Evolutionary conservation across 1,284 basidiomycete species (phyloP).

Genomic region (Ceratobasidium sp.): DNA sequence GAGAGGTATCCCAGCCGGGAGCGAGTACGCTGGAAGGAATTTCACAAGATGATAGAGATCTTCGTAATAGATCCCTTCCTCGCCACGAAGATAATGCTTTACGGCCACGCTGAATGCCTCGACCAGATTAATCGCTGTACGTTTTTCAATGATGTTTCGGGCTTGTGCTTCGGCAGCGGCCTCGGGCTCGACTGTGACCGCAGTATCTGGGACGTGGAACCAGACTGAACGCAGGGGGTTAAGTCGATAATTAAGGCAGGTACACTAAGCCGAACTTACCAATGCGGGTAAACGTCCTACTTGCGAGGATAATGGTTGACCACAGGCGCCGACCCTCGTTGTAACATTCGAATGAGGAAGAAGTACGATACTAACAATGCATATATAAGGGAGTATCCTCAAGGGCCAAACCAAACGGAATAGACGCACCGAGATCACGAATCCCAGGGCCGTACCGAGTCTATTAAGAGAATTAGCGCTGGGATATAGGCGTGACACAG

Average conservation of each 20-base stretch:
- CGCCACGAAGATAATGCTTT: slow-evolving; percentile 71
- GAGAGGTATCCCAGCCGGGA: slow-evolving; percentile 62
- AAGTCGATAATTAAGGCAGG: slow-evolving; percentile 69
- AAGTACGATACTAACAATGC: slow-evolving; percentile 66
- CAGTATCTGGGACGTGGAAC: slow-evolving; percentile 70
- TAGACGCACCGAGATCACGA: slow-evolving; percentile 64
- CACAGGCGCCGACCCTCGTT: slow-evolving; percentile 78
- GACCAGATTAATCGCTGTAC: slow-evolving; percentile 70
- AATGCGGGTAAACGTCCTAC: slow-evolving; percentile 65
- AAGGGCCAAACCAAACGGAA: neutral
- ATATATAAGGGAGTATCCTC: neutral
- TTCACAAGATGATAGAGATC: slow-evolving; percentile 61
- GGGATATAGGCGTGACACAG: neutral
- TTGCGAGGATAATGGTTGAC: slow-evolving; percentile 74
- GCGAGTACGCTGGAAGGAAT: slow-evolving; percentile 73
- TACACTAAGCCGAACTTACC: slow-evolving; percentile 72
- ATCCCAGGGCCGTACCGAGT: slow-evolving; percentile 74
- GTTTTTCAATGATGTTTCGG: slow-evolving; percentile 74
- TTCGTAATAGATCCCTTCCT: slow-evolving; percentile 73
- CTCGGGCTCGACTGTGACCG: neutral
- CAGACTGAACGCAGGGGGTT: slow-evolving; percentile 66
- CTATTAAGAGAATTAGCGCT: slow-evolving; percentile 53
- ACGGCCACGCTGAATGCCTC: slow-evolving; percentile 67
- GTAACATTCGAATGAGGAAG: slow-evolving; percentile 79
- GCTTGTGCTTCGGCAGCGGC: slow-evolving; percentile 56